Base-by-base conservation (phyloP, 2,329 filamentous ascomycete species). In the Aspergillus tamarii region DNA sequence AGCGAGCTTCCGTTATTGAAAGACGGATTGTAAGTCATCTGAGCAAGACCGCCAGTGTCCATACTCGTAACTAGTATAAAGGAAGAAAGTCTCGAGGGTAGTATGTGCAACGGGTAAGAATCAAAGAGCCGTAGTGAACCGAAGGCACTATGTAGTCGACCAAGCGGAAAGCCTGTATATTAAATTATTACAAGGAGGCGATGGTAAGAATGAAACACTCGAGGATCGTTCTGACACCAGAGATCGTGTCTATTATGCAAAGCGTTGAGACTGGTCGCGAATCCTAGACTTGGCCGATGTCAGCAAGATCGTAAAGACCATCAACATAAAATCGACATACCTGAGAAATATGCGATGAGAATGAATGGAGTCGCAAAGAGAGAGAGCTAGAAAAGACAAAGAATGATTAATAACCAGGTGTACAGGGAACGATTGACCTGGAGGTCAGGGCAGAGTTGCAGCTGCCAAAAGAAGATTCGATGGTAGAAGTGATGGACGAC, bases 1-100 rank as follows among this genome's bases (percentile, higher is more conserved):
- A 97, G 85, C 72, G 88, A 89, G 79, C 73, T 77, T 73, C 87
- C 87, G 76, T 87, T 84, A 76, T 87, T 84, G 79, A 90, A 85
- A 78, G 86, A 83, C 79, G 91, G 91, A 80, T 89, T 92, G 85
- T 93, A 94, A 84, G 93, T 92, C 94, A 98, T 98, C 87, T 96
- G 93, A 95, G 93, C 91, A 85, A 97, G 92, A 95, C 93, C 93
- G 87, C 94, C 94, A 88, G 94, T 90, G 94, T 97, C 91, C 90
- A 96, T 81, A 77, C 78, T 80, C 78, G 73, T 70, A 59, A 64
- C 75, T 66, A 62, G 46, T 48, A 55, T 50, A 52, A 52, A 73
- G 61, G 64, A 73, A 60, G 69, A 58, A 64, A 64, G 64, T 62
- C n/a, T 39, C 65, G 59, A 69, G 64, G 62, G 62, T 66, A 67